These are phyloP conservation scores for Solanum virginianum DNA, from an alignment of 257 asterid genomes.

Conservation along the genomic window DNA sequence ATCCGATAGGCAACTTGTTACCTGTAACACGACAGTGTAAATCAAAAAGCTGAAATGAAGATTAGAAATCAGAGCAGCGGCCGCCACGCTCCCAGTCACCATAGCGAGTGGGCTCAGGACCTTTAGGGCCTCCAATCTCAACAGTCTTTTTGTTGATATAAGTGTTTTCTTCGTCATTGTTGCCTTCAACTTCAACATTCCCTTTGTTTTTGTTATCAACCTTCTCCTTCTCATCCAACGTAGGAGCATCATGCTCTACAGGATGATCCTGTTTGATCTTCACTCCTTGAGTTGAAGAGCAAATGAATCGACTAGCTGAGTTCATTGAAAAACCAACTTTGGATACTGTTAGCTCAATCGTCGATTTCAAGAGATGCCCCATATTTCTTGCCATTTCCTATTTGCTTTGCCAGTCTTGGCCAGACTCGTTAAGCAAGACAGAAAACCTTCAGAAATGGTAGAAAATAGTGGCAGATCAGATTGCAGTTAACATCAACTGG, in stretches of 20 bases:
- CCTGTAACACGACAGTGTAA: background rate
- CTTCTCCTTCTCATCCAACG: constrained; percentile 14
- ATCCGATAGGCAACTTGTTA: background rate
- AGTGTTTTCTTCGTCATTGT: constrained; percentile 7
- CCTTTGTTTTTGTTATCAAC: constrained; percentile 8
- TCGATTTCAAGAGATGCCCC: constrained; percentile 20
- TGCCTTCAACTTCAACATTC: constrained; percentile 6
- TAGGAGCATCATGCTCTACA: background rate
- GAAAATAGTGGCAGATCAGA: background rate
- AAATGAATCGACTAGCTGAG: constrained; percentile 26
- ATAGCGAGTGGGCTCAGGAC: constrained; percentile 87
- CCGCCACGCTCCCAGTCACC: constrained; percentile 91
- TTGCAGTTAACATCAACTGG: background rate
- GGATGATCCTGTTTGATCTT: constrained; percentile 9
- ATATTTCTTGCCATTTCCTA: constrained; percentile 45
- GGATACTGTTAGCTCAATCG: constrained; percentile 19
- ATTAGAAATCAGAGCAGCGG: constrained; percentile 75
- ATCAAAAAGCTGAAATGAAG: background rate
- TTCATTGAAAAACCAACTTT: background rate
- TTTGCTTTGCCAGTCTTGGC: background rate
- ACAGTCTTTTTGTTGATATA: constrained; percentile 42
- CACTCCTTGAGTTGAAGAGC: constrained; percentile 31
- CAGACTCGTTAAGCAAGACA: background rate
- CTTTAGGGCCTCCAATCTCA: constrained; percentile 79
- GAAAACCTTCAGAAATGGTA: background rate